Base-by-base conservation (phyloP, 345 rosid species). In the Firmiana major region DNA sequence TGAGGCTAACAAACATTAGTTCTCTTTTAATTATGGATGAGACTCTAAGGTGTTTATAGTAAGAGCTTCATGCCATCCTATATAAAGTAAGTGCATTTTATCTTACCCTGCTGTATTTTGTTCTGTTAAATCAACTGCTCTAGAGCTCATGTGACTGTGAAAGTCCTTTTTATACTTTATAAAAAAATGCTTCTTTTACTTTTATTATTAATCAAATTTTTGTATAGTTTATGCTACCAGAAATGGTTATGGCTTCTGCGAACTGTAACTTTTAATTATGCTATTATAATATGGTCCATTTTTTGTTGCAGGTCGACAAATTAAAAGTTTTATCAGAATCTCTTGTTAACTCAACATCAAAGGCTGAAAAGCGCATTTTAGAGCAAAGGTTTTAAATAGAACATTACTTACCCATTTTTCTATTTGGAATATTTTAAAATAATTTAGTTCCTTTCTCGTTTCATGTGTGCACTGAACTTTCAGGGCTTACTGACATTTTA, bases 261-360 rank as follows among this genome's bases (percentile, higher is more conserved):
- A 2, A 51, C 19, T 51, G 21, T 31, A 31, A 26, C 45, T 9
- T 16, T 70, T 49, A 31, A 49, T 28, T n/a, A n/a, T 40, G 42
- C 42, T 40, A 10, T 51, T 19, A 53, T 53, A 53, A 53, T 34
- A 55, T 48, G 15, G 65, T 66, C 46, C 38, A 48, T 65, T 80
- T 80, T 72, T 62, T 79, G 36, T 73, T 86, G 79, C 90, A 96
- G 98, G 86, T 93, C 11, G 89, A 93, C 76, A 96, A 91, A 80
- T 87, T 96, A 81, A 93, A 90, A 82, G 83, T 96, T 80, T 80
- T 96, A 77, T 88, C 93, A 3, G 98, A 93, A 82, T 91, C 98
- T 75, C 97, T 93, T 31, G 80, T 83, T 69, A 90, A 87, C 78
- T 91, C 97, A 16, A 89, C 91, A 49, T 81, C 88, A 45, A 89